Conservation (phyloP, 495 filamentous ascomycete species). For the Penicillium argentinense region DNA sequence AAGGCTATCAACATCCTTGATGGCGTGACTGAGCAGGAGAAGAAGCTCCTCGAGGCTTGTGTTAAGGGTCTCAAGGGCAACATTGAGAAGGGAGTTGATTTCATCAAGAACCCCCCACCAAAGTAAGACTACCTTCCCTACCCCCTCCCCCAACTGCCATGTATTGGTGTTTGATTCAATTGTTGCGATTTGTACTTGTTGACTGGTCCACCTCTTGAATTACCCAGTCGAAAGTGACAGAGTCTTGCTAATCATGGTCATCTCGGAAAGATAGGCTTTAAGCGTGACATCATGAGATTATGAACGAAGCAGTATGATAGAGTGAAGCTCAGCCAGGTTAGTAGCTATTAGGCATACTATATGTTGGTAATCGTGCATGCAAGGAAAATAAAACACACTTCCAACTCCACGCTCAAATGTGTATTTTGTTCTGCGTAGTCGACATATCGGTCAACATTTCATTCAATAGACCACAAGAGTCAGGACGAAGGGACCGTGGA, state of each 20-base stretch:
- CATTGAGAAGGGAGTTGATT: conserved; percentile 89
- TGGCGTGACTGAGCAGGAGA: conserved; percentile 74
- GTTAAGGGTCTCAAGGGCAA: conserved; percentile 81
- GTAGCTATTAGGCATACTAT: conserved; percentile 3
- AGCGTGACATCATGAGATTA: conserved; percentile 31
- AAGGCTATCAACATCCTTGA: conserved; percentile 78
- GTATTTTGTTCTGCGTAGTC: conserved; percentile 1
- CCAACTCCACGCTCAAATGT: background rate
- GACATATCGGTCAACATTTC: background rate
- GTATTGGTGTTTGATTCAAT: background rate
- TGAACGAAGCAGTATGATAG: conserved; percentile 24
- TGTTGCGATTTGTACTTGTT: conserved; percentile 19
- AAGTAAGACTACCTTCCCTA: conserved; percentile 53
- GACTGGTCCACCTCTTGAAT: conserved; percentile 10
- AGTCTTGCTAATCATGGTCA: conserved; percentile 43
- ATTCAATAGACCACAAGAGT: too few relatives aligned
- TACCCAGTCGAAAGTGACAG: conserved; percentile 9
- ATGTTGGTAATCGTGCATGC: too few relatives aligned
- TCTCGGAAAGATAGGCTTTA: conserved; percentile 50
- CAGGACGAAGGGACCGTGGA: background rate
- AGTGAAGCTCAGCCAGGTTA: conserved; percentile 2
- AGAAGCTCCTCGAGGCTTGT: conserved; percentile 75
- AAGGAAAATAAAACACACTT: conserved; percentile 16
- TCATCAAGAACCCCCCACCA: conserved; percentile 79
- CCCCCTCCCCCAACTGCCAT: conserved; percentile 16